A percentile compares a stretch with the other conserved stretches of the same genome.
phyloP scores from a whole-genome alignment of 352 stramenopile species.

The Phytophthora sp. region DNA sequence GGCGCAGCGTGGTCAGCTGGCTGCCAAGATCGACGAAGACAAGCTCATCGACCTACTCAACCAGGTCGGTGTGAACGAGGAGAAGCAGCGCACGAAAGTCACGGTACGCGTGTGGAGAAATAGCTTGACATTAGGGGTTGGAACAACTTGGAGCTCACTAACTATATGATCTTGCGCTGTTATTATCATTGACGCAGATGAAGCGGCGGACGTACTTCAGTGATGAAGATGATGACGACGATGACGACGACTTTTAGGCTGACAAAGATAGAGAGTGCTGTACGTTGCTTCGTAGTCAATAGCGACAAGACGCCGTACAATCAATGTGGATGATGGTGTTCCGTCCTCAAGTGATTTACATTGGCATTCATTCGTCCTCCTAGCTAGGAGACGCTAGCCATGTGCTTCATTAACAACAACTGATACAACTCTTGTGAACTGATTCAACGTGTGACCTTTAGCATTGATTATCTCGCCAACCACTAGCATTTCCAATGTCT shows the following conservation, averaged over 20 bases:
- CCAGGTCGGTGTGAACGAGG: conserved; percentile 75
- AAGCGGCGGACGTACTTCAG: conserved; percentile 90
- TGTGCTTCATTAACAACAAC: no score
- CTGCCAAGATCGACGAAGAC: conserved; percentile 83
- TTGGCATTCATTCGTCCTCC: neutral
- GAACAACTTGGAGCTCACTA: neutral
- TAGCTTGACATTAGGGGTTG: neutral
- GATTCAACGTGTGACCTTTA: no score
- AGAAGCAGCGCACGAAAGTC: conserved; percentile 90
- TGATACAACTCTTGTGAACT: no score
- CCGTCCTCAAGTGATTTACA: conserved; percentile 11
- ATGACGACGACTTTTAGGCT: conserved; percentile 66
- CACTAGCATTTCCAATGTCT: no score
- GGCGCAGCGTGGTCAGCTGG: conserved; percentile 82
- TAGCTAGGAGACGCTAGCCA: no score
- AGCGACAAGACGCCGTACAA: no score
- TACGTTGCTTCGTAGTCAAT: neutral
- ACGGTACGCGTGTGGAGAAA: conserved; percentile 50
- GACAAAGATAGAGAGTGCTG: neutral
- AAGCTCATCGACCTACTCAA: conserved; percentile 88
- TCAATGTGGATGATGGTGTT: neutral
- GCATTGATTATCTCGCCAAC: no score
- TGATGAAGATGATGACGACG: conserved; percentile 86
- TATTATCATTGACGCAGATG: conserved; percentile 50
- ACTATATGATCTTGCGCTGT: neutral